These are phyloP conservation scores for Wallacemonas sp. DNA, from an alignment of 208 protist genomes.

Conservation along the genomic window DNA sequence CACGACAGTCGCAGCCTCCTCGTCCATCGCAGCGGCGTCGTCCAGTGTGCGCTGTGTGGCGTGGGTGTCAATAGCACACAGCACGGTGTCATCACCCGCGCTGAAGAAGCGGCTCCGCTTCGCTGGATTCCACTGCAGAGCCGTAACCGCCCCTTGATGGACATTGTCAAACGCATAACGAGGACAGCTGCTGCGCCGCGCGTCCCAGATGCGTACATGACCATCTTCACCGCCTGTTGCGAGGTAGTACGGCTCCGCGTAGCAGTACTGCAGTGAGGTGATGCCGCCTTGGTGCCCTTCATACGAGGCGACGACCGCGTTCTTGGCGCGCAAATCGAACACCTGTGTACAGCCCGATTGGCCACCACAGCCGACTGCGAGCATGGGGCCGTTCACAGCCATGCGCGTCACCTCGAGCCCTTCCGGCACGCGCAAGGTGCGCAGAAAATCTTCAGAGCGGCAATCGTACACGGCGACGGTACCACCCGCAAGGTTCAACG, in stretches of 20 bases:
- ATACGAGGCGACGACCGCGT: constrained; percentile 62
- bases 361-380: constrained; percentile 58
- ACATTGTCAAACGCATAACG: constrained; percentile 71
- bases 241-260: constrained; percentile 80
- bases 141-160: constrained; percentile 57
- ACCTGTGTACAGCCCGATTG: constrained; percentile 38
- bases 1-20: constrained; percentile 9
- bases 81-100: constrained; percentile 66
- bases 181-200: constrained; percentile 43
- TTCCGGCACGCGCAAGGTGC: constrained; percentile 47
- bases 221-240: constrained; percentile 67
- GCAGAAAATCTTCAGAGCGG: constrained; percentile 54
- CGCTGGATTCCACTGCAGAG: constrained; percentile 66
- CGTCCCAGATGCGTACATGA: constrained; percentile 74
- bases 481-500: constrained; percentile 53
- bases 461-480: constrained; percentile 76
- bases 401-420: constrained; percentile 51
- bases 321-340: constrained; percentile 76
- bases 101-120: constrained; percentile 77
- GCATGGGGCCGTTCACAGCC: constrained; percentile 67
- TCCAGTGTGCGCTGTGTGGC: constrained; percentile 21
- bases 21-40: constrained; percentile 18
- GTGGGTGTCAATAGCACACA: constrained; percentile 78
- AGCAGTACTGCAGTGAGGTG: constrained; percentile 68
- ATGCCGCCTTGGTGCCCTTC: constrained; percentile 54